Base-by-base conservation (phyloP, 495 filamentous ascomycete species). In the Neurospora sp. region DNA sequence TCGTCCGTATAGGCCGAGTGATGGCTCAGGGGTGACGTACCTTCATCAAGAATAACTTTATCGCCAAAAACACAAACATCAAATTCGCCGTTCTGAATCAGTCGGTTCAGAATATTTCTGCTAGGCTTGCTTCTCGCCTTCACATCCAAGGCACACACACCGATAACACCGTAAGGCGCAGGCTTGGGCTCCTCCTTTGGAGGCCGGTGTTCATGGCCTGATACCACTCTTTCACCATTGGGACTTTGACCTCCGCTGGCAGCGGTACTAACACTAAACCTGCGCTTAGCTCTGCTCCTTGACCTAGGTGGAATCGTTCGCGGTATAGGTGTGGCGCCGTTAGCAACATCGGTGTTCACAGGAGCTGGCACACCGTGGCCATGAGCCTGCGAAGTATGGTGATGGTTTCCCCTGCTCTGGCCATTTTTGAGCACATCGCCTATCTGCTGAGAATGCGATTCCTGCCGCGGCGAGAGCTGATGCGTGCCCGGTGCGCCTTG, bases 41-140 rank as follows among this genome's bases (percentile, higher is more conserved):
- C 89, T 86, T 99, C 96, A 74, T 99, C 96, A 65, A 98, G 84
- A 74, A 99, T 98, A 69, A 97, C 93, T 79, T 99, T 99, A 81
- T 99, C 96, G 42, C 96, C 96, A 83, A 99, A 99, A 5, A 99
- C 93, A 41, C 95, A 90, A 35, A 97, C 93, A 77, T 99, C 94
- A 75, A 98, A 98, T 73, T 97, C 94, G 71, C 93, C 91, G 71
- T 94, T 93, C 35, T 92, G 87, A 71, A 97, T 93, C 53, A 99
- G 85, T 40, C 93, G 90, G 71, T 96, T 98, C 53, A 99, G 83
- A 71, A 98, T 98, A 76, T 97, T 98, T 71, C 96, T 86, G 77
- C 94, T 96, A 5, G 96, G 96, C 83, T 97, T 98, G 85, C 94
- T 97, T 74, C 96, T 88, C 42, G 96, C 96, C 82, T 99, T 99